Conservation (phyloP, 1,284 basidiomycete species). For the Sporisorium iseilematis-ciliati region DNA sequence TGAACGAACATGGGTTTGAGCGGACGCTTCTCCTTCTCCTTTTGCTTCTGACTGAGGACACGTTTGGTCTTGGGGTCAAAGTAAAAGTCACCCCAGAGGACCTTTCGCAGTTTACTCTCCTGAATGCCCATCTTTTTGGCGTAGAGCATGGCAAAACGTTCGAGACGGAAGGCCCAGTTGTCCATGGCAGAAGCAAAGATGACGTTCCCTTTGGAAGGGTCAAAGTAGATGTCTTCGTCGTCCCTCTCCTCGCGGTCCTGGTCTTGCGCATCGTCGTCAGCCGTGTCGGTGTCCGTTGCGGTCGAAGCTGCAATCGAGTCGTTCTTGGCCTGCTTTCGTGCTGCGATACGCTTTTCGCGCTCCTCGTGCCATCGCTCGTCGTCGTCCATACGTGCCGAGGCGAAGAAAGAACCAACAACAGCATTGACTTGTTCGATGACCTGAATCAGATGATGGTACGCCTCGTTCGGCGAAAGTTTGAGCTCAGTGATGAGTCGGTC, state of each 20-base stretch:
- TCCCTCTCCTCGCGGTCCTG: slow-evolving; percentile 82
- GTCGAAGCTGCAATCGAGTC: slow-evolving; percentile 52
- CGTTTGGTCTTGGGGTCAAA: slow-evolving; percentile 95
- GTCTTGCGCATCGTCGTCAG: slow-evolving; percentile 70
- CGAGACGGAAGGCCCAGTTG: slow-evolving; percentile 96
- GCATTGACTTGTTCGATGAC: slow-evolving; percentile 98
- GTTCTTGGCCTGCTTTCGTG: slow-evolving; percentile 75
- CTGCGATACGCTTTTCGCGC: slow-evolving; percentile 82
- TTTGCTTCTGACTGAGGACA: slow-evolving; percentile 90
- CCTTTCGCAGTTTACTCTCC: slow-evolving; percentile 85
- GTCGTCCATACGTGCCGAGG: slow-evolving; percentile 91
- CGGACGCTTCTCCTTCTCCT: slow-evolving; percentile 76
- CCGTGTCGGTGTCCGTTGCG: slow-evolving; percentile 76
- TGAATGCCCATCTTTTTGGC: slow-evolving; percentile 91
- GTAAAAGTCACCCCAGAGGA: slow-evolving; percentile 98
- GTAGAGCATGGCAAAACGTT: slow-evolving; percentile 93
- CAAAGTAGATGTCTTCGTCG: slow-evolving; percentile 93
- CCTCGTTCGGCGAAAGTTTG: slow-evolving; percentile 89
- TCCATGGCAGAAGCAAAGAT: slow-evolving; percentile 96
- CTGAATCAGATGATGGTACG: slow-evolving; percentile 91
- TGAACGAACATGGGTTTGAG: slow-evolving; percentile 98
- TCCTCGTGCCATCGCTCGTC: slow-evolving; percentile 93
- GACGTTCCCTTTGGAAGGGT: slow-evolving; percentile 94
- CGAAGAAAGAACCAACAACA: slow-evolving; percentile 96
- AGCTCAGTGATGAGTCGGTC: slow-evolving; percentile 96